Conservation (phyloP, 768 basidiomycete genomes). For the Lanmaoa rubissima region DNA sequence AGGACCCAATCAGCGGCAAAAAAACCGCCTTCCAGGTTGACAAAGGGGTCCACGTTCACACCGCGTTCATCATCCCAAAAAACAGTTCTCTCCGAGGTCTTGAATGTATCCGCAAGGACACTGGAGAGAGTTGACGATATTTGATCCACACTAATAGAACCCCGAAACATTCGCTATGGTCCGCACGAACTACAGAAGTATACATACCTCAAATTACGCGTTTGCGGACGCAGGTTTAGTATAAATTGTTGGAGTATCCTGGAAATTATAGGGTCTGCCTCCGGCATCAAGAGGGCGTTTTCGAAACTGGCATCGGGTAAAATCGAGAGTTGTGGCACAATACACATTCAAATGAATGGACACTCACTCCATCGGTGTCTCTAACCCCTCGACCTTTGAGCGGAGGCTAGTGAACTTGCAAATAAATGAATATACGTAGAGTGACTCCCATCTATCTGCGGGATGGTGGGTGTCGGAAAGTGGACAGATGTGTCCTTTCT, state of each 20-base stretch:
- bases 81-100: constrained; percentile 67
- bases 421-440: constrained; percentile 85
- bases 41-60: constrained; percentile 74
- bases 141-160: constrained; percentile 64
- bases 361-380: constrained; percentile 82
- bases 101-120: constrained; percentile 72
- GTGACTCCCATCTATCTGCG: constrained; percentile 79
- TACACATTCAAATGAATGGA: constrained; percentile 19
- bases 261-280: constrained; percentile 70
- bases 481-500: constrained; percentile 53
- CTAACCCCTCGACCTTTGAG: constrained; percentile 73
- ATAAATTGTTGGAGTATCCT: constrained; percentile 75
- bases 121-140: constrained; percentile 72
- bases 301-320: constrained; percentile 58
- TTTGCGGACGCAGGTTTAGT: constrained; percentile 78
- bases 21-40: constrained; percentile 64
- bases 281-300: constrained; percentile 69
- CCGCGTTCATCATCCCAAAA: constrained; percentile 76
- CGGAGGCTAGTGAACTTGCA: constrained; percentile 77
- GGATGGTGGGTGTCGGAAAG: constrained; percentile 69
- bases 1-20: constrained; percentile 79
- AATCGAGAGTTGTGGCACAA: constrained; percentile 34
- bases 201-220: constrained; percentile 84
- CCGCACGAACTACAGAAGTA: constrained; percentile 29
- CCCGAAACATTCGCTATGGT: constrained; percentile 30